These are phyloP conservation scores for Geoglossum cookeanum DNA, from an alignment of 2,329 filamentous ascomycete genomes.

Conservation along the genomic window DNA sequence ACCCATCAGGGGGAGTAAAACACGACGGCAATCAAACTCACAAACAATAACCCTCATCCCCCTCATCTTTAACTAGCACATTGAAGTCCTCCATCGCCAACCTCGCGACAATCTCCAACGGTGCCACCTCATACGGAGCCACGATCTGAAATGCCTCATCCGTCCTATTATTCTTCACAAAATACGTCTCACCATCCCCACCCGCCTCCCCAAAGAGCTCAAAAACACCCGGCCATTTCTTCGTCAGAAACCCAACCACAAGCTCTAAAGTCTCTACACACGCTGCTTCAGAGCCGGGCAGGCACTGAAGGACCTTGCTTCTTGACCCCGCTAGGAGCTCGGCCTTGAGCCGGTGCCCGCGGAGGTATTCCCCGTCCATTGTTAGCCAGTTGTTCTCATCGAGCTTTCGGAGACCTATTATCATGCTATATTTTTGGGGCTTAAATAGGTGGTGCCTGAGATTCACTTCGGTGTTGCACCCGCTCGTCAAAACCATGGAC, in stretches of 20 bases:
- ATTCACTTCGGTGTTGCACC: not conserved
- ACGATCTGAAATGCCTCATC: not conserved
- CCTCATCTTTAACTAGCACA: not conserved
- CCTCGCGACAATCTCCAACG: not conserved
- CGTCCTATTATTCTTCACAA: not conserved
- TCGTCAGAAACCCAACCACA: not conserved
- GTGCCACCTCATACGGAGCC: not conserved
- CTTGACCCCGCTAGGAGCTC: not conserved
- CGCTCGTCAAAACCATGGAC: no score
- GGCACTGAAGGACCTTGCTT: not conserved
- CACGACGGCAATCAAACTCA: not conserved
- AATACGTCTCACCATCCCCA: not conserved
- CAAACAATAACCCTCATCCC: not conserved
- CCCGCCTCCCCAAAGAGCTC: not conserved
- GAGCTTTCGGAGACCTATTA: slow-evolving; percentile 4
- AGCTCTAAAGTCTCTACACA: not conserved
- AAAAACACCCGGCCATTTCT: not conserved
- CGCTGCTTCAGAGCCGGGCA: not conserved
- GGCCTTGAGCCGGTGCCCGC: not conserved
- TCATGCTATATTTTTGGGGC: slow-evolving; percentile 4
- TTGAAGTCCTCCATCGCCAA: slow-evolving; percentile 1
- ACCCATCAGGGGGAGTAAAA: not conserved
- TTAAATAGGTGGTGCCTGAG: not conserved
- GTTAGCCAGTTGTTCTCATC: not conserved
- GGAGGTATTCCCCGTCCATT: not conserved